Base-by-base conservation (phyloP, 805 yeast species). In the Cyberlindnera lachancei region DNA sequence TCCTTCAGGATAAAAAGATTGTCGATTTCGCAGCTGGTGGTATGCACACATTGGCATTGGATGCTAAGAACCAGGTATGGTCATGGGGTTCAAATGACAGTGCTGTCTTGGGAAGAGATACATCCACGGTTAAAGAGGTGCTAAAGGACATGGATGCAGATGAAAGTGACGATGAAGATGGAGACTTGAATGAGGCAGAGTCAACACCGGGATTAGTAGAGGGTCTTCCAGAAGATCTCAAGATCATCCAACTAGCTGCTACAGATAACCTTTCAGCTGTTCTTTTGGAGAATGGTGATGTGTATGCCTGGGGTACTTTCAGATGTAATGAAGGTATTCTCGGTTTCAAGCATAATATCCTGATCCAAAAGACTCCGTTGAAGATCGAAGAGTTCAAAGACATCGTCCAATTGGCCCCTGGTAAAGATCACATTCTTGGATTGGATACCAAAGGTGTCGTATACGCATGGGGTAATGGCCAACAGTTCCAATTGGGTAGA, bases 61-160 rank as follows among this genome's bases (percentile, higher is more conserved):
- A 87, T 52, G 56, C 72, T 24, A 63, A 74, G 13, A 86, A 86
- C 44, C 66, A 72, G 37, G 58, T 92, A n/a, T 92, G 96, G 96
- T 82, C 96, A 4, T 92, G 99, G 99, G 99, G 99, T 37, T 82
- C 84, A 28, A 92, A 92, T 47, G 99, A 92, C 50, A 78, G 87
- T 39, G 86, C 81, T 23, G 96, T 84, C 4, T 64, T 92, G 27
- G 98, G 97, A 14, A 75, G 99, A 55, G 84, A 81, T 47, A 80
- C 92, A 1, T 69, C 84, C 0, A 69, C 60, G 9, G 78, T 70
- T 7, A 73, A 63, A 15, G 94, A 80, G 41, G 65, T 68, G 17
- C 61, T 84, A 37, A 79, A 73, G 50, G 84, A 81, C 45, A 73
- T 75, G 64, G 84, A 78, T 44, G 77, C 58, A 3, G 67, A 52